Evolutionary conservation across 2,329 filamentous ascomycete species (phyloP).

Genomic region (Dothideomycetidae sp.): DNA sequence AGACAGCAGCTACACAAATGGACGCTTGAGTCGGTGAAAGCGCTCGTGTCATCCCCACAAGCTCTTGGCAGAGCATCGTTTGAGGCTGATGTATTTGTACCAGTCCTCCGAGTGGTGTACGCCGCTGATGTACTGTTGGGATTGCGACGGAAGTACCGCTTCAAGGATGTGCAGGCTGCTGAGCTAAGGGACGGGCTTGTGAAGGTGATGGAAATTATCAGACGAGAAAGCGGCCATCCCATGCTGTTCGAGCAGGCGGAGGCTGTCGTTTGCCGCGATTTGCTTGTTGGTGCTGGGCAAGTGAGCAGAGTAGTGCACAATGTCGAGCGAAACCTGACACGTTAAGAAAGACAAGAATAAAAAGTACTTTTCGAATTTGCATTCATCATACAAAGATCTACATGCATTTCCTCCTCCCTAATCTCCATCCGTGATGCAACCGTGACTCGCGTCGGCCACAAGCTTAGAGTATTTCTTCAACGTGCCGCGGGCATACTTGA

Average conservation of each 20-base stretch:
- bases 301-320: conserved; percentile 1
- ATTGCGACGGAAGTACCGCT: conserved; percentile 14
- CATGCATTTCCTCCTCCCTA: neutral
- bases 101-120: conserved; percentile 36
- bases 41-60: conserved; percentile 26
- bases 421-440: conserved; percentile 41
- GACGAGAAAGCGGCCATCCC: conserved; percentile 19
- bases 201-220: conserved; percentile 16
- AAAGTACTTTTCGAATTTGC: neutral
- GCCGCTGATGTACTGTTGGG: conserved; percentile 26
- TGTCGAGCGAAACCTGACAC: too few species aligned
- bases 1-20: conserved; percentile 27
- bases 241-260: conserved; percentile 26
- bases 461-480: conserved; percentile 44
- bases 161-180: conserved; percentile 14
- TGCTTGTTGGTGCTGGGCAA: conserved; percentile 1
- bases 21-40: conserved; percentile 36
- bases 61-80: conserved; percentile 57
- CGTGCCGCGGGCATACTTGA: conserved; percentile 46
- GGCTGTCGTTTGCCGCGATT: conserved; percentile 17
- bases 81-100: conserved; percentile 50
- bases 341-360: neutral
- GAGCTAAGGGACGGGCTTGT: conserved; percentile 19
- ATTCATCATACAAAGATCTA: neutral
- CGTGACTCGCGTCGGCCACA: conserved; percentile 44